Base-by-base conservation (phyloP, 2,329 filamentous ascomycete genomes). In the Epicoccum nigrum region DNA sequence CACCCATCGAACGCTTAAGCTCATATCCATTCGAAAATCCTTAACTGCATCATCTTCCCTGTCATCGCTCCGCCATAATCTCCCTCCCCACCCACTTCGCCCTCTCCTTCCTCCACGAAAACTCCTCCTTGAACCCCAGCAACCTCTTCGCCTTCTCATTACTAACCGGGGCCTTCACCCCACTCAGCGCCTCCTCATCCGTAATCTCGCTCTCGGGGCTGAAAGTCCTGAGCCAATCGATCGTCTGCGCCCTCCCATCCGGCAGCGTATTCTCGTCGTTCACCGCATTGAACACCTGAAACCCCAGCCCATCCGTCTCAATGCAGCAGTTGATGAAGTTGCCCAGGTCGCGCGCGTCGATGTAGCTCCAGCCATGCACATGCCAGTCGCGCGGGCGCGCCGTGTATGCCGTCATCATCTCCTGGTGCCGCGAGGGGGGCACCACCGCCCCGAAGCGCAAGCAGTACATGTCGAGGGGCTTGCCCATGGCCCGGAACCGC, bases 261-360 rank as follows among this genome's bases (percentile, higher is more conserved):
- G 56, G 50, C 16, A 59, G 39, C 2, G 83, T 86, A 52, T 83
- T 85, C 13, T 77, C 81, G 63, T 84, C 79, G 62, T 86, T 86
- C 0, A 82, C 83, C 3, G 82, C 83, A 64, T 86, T 86, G 66
- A 86, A 86, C 0, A 85, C 72, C 62, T 86, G 81, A 55, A 82
- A 86, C 0, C 83, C 83, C 19, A 86, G 57, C 0, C 81, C 82
- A 62, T 76, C 74, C 53, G 77, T 81, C 55, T 76, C n/a, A n/a
- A 85, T 73, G 12, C 75, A 77, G 16, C 79, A 61, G 49, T 85
- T 71, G 55, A 81, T 83, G 56, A 86, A 84, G 59, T 81, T 80
- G 0, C 83, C 84, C 17, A 86, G 62, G 60, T 86, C 83, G 2
- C 83, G 67, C 1, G 81, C 81, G 67, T 86, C 84, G 12, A 81